Percentiles rank a stretch among this genome's conserved stretches.
Conservation (phyloP, 805 yeast species). For the Candida chauliodis region DNA sequence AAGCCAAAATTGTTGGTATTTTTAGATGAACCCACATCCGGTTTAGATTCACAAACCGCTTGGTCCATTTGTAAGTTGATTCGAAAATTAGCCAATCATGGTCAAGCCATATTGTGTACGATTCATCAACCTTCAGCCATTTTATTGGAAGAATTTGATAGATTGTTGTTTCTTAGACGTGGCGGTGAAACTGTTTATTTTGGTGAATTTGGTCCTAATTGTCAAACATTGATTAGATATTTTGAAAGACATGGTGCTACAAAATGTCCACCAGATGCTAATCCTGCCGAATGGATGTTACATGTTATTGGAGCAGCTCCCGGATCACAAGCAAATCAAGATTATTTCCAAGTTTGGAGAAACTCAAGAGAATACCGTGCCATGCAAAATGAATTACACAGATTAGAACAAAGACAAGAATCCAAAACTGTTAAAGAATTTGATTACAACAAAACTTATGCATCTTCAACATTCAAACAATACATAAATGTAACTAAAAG, state of each 20-base stretch:
- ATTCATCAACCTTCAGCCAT: slow-evolving; percentile 83
- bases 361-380: slow-evolving; percentile 57
- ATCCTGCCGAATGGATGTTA: slow-evolving; percentile 81
- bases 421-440: slow-evolving; percentile 35
- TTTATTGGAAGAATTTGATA: slow-evolving; percentile 68
- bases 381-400: slow-evolving; percentile 51
- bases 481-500: slow-evolving; percentile 25
- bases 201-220: slow-evolving; percentile 70
- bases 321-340: slow-evolving; percentile 64
- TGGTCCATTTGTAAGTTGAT: slow-evolving; percentile 32
- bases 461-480: slow-evolving; percentile 24
- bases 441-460: slow-evolving; percentile 23
- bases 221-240: slow-evolving; percentile 51
- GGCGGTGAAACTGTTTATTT: slow-evolving; percentile 78
- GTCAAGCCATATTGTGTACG: slow-evolving; percentile 43
- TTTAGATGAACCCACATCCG: slow-evolving; percentile 39
- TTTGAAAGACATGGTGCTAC: slow-evolving; percentile 67
- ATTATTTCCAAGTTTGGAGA: slow-evolving; percentile 72
- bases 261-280: slow-evolving; percentile 28
- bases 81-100: slow-evolving; percentile 31
- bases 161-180: slow-evolving; percentile 57
- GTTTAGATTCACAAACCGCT: slow-evolving; percentile 35
- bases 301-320: slow-evolving; percentile 79
- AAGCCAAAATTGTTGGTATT: slow-evolving; percentile 31
- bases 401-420: slow-evolving; percentile 13